Base-by-base conservation (phyloP, 2,329 filamentous ascomycete genomes). In the Moelleriella libera region DNA sequence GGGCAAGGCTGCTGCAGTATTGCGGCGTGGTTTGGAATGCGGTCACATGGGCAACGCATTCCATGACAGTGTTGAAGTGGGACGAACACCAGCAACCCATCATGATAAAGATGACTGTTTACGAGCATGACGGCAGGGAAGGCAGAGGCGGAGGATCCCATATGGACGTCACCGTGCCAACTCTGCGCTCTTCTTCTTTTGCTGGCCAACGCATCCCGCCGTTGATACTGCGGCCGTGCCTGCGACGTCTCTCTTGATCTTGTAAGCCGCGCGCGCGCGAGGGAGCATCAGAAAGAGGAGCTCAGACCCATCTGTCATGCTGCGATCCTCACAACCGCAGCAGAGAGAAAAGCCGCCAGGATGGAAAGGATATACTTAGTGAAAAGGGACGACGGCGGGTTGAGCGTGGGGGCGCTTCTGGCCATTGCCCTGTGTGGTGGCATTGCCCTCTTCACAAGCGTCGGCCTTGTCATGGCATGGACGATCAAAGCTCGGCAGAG, bases 371-470 rank as follows among this genome's bases (percentile, higher is more conserved):
- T 30, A n/a, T 45, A 12, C 47, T 42, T 30, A 43, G 47, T 41
- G 29, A 48, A n/a, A 42, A 37, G 45, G 12, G 45, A 46, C 39
- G 49, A 29, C 21, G 44, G 52, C 9, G 55, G 55, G 6, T 51
- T 67, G 37, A 58, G 60, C 7, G 48, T 68, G 10, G 62, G 63
- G n/a, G 64, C 62, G 58, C 51, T 70, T 12, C 60, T 75, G 34
- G 64, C 64, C 47, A 69, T 77, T 47, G 67, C 68, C 10, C 52
- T 78, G 30, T 66, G 66, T 32, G 71, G 71, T n/a, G 68, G 69
- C 12, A 54, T 70, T 2, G 47, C 74, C 6, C 49, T 76, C 11
- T 71, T 72, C 54, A 58, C 65, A 2, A 58, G 54, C 6, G 49
- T 74, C 6, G 69, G 68, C 0, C 58, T 70, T 30, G 49, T 74